Base-by-base conservation (phyloP, 257 asterid species). In the Hygrophila difformis region DNA sequence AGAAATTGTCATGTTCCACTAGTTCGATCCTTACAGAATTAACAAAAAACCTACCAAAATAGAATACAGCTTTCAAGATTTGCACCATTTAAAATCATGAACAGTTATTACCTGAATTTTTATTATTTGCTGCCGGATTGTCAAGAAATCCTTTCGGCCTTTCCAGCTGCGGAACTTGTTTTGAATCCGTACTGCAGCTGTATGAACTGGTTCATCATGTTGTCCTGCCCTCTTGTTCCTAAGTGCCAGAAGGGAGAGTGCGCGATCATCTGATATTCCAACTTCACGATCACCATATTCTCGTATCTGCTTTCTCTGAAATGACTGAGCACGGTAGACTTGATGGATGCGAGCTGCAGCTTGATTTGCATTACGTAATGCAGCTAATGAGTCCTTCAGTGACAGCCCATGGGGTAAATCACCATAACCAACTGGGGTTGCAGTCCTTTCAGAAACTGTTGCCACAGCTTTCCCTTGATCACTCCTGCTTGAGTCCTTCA, bases 301-400 rank as follows among this genome's bases (percentile, higher is more conserved):
- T 17, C 64, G 61, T 19, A 64, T 50, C 77, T 84, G 95, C 78
- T 84, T 87, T 59, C 93, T 83, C 49, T 87, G 95, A 65, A 87
- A 87, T 0, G 97, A 87, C 70, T 81, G 92, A 56, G 73, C 72
- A 60, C 97, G 70, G 60, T 69, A 84, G 49, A 81, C 94, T 67
- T 87, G 87, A 66, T 76, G 86, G 51, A 87, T 84, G 57, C 88
- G 97, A 61, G 95, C 95, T 44, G 95, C 95, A 53, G 95, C 94
- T 74, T 81, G 97, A 56, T 95, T 81, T 31, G 97, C 97, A 71
- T 87, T 87, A 47, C 95, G 88, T 35, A 87, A 75, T 34, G 97
- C 97, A 36, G 86, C 97, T 56, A 87, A 61, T 5, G 95, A 81
- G 67, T 87, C 95, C 71, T 84, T 84, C 66, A 84, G 18, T 37